Percentiles rank a stretch among this genome's conserved stretches.
phyloP scores from a whole-genome alignment of 345 rosid species.

The Limnanthes douglasii region DNA sequence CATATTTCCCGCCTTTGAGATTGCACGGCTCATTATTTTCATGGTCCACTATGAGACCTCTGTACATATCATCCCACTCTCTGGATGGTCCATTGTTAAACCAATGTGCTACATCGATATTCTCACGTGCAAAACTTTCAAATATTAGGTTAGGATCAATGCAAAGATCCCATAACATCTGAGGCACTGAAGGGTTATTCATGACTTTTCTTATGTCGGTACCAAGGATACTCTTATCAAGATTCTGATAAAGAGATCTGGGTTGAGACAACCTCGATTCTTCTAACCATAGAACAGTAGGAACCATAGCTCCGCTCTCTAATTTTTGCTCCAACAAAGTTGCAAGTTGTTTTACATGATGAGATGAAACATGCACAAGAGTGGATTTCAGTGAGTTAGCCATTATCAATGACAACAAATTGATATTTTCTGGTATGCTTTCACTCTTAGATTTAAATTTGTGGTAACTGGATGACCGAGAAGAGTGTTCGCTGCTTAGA shows the following conservation, averaged over 20 bases:
- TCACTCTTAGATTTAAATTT: constrained; percentile 21
- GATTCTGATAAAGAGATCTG: constrained; percentile 17
- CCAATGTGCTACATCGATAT: constrained; percentile 30
- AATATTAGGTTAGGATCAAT: constrained; percentile 44
- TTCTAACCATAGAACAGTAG: constrained; percentile 50
- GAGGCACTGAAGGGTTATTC: constrained; percentile 19
- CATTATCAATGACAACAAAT: constrained; percentile 19
- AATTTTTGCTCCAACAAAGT: constrained; percentile 31
- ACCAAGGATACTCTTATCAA: constrained; percentile 12
- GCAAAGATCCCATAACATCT: constrained; percentile 47
- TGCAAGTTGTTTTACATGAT: constrained; percentile 46
- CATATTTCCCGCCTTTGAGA: constrained; percentile 18
- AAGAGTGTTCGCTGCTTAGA: constrained; percentile 15
- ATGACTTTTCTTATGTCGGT: constrained; percentile 17
- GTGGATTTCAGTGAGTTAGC: constrained; percentile 27
- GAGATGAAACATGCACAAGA: constrained; percentile 46
- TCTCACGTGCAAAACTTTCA: constrained; percentile 46
- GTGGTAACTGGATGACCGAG: constrained; percentile 12
- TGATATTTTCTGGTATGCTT: constrained; percentile 21
- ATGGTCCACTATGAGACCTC: constrained; percentile 19
- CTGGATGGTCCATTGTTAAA: constrained; percentile 18
- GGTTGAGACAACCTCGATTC: constrained; percentile 27
- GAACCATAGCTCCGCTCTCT: constrained; percentile 31
- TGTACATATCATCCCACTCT: constrained; percentile 43
- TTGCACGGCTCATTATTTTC: constrained; percentile 15